Evolutionary conservation across 2,329 filamentous ascomycete species (phyloP).

Genomic region (Sphaerulina populicola): DNA sequence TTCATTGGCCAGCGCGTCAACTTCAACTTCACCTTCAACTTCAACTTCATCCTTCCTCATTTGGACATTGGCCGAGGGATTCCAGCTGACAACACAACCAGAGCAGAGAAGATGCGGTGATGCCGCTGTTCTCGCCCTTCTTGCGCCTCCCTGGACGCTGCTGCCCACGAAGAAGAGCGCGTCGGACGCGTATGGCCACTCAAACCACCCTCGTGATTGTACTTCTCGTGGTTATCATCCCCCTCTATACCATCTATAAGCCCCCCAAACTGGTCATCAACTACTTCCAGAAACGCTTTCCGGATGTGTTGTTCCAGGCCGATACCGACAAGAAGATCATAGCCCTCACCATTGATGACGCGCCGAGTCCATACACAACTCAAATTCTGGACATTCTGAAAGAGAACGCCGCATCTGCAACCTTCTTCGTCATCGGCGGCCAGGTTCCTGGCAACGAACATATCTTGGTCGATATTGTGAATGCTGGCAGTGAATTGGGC

Average conservation of each 20-base stretch:
- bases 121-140: slow-evolving; percentile 30
- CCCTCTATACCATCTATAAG: slow-evolving; percentile 68
- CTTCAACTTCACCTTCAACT: neutral
- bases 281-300: slow-evolving; percentile 63
- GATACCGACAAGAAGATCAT: slow-evolving; percentile 55
- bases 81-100: neutral
- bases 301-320: slow-evolving; percentile 70
- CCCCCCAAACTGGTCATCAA: slow-evolving; percentile 63
- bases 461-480: slow-evolving; percentile 46
- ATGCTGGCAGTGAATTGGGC: slow-evolving; percentile 54
- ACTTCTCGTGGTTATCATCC: slow-evolving; percentile 30
- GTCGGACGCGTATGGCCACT: slow-evolving; percentile 28
- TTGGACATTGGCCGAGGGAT: too few species aligned
- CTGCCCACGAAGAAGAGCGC: slow-evolving; percentile 27
- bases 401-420: slow-evolving; percentile 60
- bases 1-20: slow-evolving; percentile 6
- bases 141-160: slow-evolving; percentile 29
- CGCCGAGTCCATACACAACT: slow-evolving; percentile 62
- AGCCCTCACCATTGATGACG: slow-evolving; percentile 81
- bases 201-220: slow-evolving; percentile 22
- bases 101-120: slow-evolving; percentile 17
- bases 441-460: slow-evolving; percentile 54
- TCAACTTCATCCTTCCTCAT: neutral
- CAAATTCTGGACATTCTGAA: slow-evolving; percentile 63
- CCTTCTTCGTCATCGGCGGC: slow-evolving; percentile 80